phyloP scores from a whole-genome alignment of 2,329 filamentous ascomycete species.

The Aspergillus vadensis region DNA sequence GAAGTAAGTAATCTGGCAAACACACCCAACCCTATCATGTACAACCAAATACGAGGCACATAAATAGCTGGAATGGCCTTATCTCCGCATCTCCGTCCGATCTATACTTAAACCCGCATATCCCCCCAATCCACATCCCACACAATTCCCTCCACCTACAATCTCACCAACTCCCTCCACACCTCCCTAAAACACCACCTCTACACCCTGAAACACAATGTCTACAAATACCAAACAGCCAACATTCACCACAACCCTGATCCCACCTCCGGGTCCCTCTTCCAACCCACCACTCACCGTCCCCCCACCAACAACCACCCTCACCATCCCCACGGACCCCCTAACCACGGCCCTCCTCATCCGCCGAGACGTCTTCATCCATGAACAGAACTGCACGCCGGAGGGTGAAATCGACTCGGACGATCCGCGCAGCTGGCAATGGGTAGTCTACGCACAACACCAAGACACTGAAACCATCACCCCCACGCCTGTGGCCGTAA shows the following conservation, averaged over 20 bases:
- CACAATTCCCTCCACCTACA: background rate
- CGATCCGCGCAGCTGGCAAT: conserved; percentile 78
- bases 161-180: background rate
- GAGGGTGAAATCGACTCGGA: conserved; percentile 79
- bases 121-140: background rate
- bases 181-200: background rate
- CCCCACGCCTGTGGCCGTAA: conserved; percentile 67
- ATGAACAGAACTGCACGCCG: conserved; percentile 58
- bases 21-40: background rate
- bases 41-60: background rate
- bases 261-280: conserved; percentile 19
- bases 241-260: conserved; percentile 16
- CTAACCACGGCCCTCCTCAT: conserved; percentile 60
- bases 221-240: background rate
- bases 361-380: conserved; percentile 59
- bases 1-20: too few relatives aligned
- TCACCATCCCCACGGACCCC: conserved; percentile 29
- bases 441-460: conserved; percentile 71
- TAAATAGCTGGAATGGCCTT: background rate
- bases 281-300: background rate
- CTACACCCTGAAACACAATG: background rate
- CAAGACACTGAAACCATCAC: conserved; percentile 36
- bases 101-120: background rate
- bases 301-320: conserved; percentile 27
- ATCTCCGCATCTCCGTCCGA: conserved; percentile 12